Evolutionary conservation across 176 grass and related monocot genomes (phyloP), one percentile per base, ranked within the genome.

Genomic region (Areca catechu): DNA sequence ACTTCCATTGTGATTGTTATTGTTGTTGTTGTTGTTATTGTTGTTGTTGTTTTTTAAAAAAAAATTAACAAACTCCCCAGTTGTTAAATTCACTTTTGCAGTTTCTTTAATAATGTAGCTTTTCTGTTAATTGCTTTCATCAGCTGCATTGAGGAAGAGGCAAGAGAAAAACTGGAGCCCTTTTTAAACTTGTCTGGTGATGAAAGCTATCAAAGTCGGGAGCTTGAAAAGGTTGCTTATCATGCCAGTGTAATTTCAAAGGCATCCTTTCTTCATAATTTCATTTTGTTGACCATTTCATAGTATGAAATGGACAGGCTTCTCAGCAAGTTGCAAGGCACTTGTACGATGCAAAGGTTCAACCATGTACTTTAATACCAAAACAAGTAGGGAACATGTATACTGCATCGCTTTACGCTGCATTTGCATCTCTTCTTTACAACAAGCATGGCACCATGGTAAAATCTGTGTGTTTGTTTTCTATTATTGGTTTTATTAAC

Each of bases 271-370:
- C 24, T 18, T 60, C 16, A 63, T 61, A 54, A 62, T 82, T 73
- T 48, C 14, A 72, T 19, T 66, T 54, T 37, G 24, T 19, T 53
- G 58, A 60, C 56, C 37, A 51, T 0, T 53, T 9, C 54, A 7
- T 27, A 62, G 16, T 62, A 63, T 34, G 30, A 10, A 69, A 76
- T 76, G 59, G 27, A 58, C 77, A 92, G 93, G 79, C 67, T 49
- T 98, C 93, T 71, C 93, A 98, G 67, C 93, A 92, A 92, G 80
- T 98, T 61, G 81, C 84, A 16, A 98, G 92, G 54, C 30, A 76
- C 54, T 54, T 98, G 59, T 97, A 92, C 75, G 81, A 83, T 48
- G 63, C 50, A 56, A 97, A 88, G 85, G 81, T 97, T 66, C 83
- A 84, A 56, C 87, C 85, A 15, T 66, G 82, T 47, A 95, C 82